Base-by-base conservation (phyloP, 345 rosid genomes). In the Streptanthus diversifolius region DNA sequence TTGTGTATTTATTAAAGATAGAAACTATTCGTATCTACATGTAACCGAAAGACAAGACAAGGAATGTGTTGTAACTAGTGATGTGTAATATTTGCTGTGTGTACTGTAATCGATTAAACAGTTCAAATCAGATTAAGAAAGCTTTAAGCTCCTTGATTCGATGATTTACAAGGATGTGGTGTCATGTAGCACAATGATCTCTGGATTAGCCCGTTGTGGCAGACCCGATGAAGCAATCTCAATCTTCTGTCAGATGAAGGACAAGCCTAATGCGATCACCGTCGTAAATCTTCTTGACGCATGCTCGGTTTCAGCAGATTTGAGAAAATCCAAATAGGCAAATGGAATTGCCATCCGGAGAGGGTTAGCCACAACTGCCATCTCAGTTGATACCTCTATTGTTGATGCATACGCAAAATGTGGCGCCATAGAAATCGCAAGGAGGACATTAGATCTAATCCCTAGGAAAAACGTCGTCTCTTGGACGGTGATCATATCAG, bases 401-500 rank as follows among this genome's bases (percentile, higher is more conserved):
- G 77, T 89, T 39, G 91, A 86, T 35, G 83, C 83, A 86, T 91
- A 89, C 70, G 80, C 90, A 9, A 89, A 89, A 80, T 87, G 88
- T 5, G 90, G 91, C 0, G 68, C 80, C 7, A 74, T 85, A 27
- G 79, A 77, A 15, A 57, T 61, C 3, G 85, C 97, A 9, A 89
- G 82, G 48, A 86, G 71, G 80, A 72, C 82, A 47, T 89, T 89
- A 13, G 76, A 86, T 74, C 83, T 53, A 75, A 84, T 83, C 60
- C 69, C 76, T 0, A 1, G 0, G 43, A 89, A 80, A 79, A 89
- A 80, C 33, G 70, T 85, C 0, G 55, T 87, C 18, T 79, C 91
- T 15, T 91, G 95, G 97, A 88, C 86, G 1, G 91, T 88, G 30
- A 79, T 91, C 87, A 83, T 84, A 64, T 81, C 87, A 60, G 93